Evolutionary conservation across 2,329 filamentous ascomycete genomes (phyloP), one percentile per base, ranked within the genome.

Genomic region (Diaporthe eres): DNA sequence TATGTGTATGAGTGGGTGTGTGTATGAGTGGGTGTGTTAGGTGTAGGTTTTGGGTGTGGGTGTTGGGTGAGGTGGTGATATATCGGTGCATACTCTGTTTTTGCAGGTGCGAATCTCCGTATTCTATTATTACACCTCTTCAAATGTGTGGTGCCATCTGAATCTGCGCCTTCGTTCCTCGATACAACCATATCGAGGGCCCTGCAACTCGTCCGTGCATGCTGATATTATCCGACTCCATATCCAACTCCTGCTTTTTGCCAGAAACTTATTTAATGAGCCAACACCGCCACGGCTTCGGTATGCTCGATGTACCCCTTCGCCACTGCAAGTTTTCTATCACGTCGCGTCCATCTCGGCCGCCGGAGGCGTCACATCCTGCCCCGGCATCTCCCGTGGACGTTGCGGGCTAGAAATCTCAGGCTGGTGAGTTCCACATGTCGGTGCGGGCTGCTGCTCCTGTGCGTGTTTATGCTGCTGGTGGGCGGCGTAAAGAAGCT

Each of bases 311-410:
- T 5, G 1, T 10, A 6, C 0, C 12, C 12, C 28, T 28, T 34
- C 19, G 19, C 42, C 25, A 22, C 19, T 17, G 8, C 2, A 34
- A n/a, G 12, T 13, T 0, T 8, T 37, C 4, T 22, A 13, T 53
- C 63, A 68, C 31, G 63, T 68, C 2, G 63, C 63, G 4, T 51
- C 60, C 75, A 61, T 76, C 61, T 76, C 72, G 25, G 68, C 71
- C 37, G 76, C 75, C 47, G 72, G 60, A 65, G 77, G 72, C 6
- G 39, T 57, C 22, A 39, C 19, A 57, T 74, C 61, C 25, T 51
- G 25, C 39, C 51, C 72, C 25, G 61, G 25, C 39, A 74, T 39
- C 37, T 74, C 72, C 61, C 61, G 31, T 28, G 49, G 60, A 10
- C 49, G 19, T 9, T 37, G 39, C 9, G 37, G 28, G 19, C 34